A percentile compares a stretch with the other conserved stretches of the same genome.
phyloP scores from a whole-genome alignment of 768 basidiomycete genomes.

The Trametes maxima region DNA sequence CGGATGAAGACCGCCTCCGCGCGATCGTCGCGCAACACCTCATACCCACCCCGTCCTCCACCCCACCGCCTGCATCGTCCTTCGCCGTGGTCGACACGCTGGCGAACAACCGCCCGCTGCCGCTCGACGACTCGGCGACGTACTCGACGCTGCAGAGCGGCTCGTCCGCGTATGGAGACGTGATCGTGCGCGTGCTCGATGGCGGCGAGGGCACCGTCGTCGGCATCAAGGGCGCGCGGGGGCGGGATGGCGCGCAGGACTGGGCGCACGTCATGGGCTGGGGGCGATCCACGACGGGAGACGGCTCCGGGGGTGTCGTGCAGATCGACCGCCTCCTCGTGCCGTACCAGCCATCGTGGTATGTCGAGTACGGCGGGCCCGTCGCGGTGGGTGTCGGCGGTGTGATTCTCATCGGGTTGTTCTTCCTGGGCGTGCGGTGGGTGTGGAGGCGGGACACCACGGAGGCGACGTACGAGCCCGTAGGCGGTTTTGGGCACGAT shows the following conservation, averaged over 20 bases:
- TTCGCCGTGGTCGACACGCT: constrained; percentile 34
- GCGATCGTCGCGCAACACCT: constrained; percentile 77
- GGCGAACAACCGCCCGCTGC: constrained; percentile 73
- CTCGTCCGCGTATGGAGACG: constrained; percentile 65
- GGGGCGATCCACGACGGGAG: constrained; percentile 75
- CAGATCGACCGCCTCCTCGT: constrained; percentile 81
- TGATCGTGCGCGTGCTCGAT: constrained; percentile 70
- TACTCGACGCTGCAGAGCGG: constrained; percentile 79
- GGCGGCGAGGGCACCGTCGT: constrained; percentile 53
- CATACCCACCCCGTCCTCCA: constrained; percentile 48
- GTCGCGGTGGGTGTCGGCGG: constrained; percentile 62
- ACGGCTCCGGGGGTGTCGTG: constrained; percentile 84
- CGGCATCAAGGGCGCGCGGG: constrained; percentile 74
- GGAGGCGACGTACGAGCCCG: constrained; percentile 88
- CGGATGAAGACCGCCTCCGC: constrained; percentile 53
- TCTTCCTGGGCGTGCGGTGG: constrained; percentile 72
- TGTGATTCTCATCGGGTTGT: constrained; percentile 58
- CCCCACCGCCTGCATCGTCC: constrained; percentile 31
- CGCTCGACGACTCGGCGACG: constrained; percentile 67
- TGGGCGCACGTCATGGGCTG: constrained; percentile 68
- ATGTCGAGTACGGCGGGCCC: constrained; percentile 74
- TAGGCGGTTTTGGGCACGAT: constrained; percentile 74
- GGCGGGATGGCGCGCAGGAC: constrained; percentile 61
- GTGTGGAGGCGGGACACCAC: constrained; percentile 77
- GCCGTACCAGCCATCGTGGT: constrained; percentile 89